These are phyloP conservation scores for Rubus parviflorus DNA, from an alignment of 306 rosid species.

Conservation along the genomic window DNA sequence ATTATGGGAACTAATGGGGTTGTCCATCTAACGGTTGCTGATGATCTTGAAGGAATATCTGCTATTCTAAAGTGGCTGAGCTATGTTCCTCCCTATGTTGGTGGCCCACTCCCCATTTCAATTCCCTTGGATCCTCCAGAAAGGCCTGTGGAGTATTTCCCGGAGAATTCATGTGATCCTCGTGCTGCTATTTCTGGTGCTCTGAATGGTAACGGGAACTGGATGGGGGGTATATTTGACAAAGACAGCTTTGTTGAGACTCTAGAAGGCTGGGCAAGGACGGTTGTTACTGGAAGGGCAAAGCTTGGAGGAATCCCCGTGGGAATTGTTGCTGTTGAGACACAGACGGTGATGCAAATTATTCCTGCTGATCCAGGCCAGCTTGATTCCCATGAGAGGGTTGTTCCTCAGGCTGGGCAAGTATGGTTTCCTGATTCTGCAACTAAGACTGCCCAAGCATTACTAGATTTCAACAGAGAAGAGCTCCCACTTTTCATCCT, in stretches of 20 bases:
- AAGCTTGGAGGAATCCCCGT: slow-evolving; percentile 98
- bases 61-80: slow-evolving; percentile 96
- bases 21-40: slow-evolving; percentile 91
- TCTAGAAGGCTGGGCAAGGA: slow-evolving; percentile 98
- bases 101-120: slow-evolving; percentile 82
- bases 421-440: slow-evolving; percentile 99
- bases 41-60: slow-evolving; percentile 94
- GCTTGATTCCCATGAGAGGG: slow-evolving; percentile 93
- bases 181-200: slow-evolving; percentile 88
- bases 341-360: slow-evolving; percentile 96
- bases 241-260: slow-evolving; percentile 98
- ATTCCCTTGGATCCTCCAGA: slow-evolving; percentile 86
- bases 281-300: slow-evolving; percentile 98
- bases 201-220: slow-evolving; percentile 58
- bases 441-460: slow-evolving; percentile 88
- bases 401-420: slow-evolving; percentile 99
- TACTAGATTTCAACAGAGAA: slow-evolving; percentile 90
- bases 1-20: slow-evolving; percentile 99
- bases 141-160: slow-evolving; percentile 76
- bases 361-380: slow-evolving; percentile 99
- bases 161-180: slow-evolving; percentile 94
- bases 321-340: slow-evolving; percentile 93
- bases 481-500: slow-evolving; percentile 95
- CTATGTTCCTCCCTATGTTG: slow-evolving; percentile 80
- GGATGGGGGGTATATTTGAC: slow-evolving; percentile 96